These are phyloP conservation scores for Vicia sativa DNA, from an alignment of 306 rosid genomes.

Conservation along the genomic window DNA sequence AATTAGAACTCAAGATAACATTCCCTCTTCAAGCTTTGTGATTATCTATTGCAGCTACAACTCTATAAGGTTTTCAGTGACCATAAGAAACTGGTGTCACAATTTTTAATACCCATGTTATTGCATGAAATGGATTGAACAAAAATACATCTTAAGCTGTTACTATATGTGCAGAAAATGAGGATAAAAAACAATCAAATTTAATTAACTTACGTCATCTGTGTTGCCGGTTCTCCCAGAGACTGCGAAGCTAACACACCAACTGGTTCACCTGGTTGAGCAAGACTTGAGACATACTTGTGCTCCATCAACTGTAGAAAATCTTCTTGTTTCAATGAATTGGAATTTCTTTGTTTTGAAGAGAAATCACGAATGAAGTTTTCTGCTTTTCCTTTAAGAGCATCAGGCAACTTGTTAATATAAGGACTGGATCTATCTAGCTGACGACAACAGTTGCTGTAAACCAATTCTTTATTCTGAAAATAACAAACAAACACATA, in stretches of 20 bases:
- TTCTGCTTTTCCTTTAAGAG: slow-evolving; percentile 63
- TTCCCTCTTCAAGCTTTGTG: background rate
- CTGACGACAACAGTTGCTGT: slow-evolving; percentile 57
- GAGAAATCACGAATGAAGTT: slow-evolving; percentile 44
- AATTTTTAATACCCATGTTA: slow-evolving; percentile 1
- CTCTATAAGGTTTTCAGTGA: slow-evolving; percentile 19
- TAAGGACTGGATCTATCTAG: slow-evolving; percentile 64
- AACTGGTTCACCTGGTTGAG: slow-evolving; percentile 96
- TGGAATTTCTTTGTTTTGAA: slow-evolving; percentile 42
- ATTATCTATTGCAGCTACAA: slow-evolving; percentile 8
- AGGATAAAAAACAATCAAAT: background rate
- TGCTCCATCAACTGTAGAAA: slow-evolving; percentile 85
- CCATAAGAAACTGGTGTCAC: background rate
- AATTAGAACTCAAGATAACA: background rate
- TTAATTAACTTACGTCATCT: slow-evolving; percentile 77
- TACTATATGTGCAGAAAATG: background rate
- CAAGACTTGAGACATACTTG: slow-evolving; percentile 83
- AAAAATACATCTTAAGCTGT: background rate
- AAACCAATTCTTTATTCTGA: slow-evolving; percentile 81
- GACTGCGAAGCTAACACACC: slow-evolving; percentile 97
- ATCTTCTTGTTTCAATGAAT: slow-evolving; percentile 43
- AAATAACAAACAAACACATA: slow-evolving; percentile 34
- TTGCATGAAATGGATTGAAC: background rate
- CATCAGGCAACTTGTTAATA: slow-evolving; percentile 67
- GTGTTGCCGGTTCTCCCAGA: slow-evolving; percentile 95